Base-by-base conservation (phyloP, 1,284 basidiomycete species). In the Abortiporus biennis region DNA sequence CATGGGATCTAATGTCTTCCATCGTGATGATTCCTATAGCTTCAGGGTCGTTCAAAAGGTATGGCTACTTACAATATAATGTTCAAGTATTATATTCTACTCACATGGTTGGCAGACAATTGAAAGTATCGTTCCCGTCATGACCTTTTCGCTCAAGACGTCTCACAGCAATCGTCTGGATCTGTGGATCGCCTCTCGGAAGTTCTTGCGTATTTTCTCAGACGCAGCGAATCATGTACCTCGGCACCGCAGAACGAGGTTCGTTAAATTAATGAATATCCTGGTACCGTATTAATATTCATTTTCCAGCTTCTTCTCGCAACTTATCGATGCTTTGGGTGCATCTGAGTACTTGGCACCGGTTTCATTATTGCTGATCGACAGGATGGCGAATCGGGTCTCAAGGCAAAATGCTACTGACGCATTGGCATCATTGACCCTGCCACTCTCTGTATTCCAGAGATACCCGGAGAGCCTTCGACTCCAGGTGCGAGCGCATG, bases 1-100 rank as follows among this genome's bases (percentile, higher is more conserved):
- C 67, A 97, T 99, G 85, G 95, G 96, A 21, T 89, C 92, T 6
- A 92, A 92, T 46, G 85, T 98, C 17, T 86, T 99, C 67, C 93
- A 97, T 61, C 77, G 94, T 35, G 96, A 99, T 57, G 96, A 99
- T 59, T 80, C 87, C 0, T 95, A 94, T 65, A 95, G 89, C 58
- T 94, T 97, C 68, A 80, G 83, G 22, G 93, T 99, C 3, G 90
- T 99, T 9, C 92, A 97, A 59, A 90, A 88, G 74, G 90, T 89
- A 42, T 46, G 56, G 19, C 44, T 27, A 42, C 34, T 17, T 1
- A 24, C 9, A 38, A 17, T 25, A 23, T 34, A 24, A 25, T 4
- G 0, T 32, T 22, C 31, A 23, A 11, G 38, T 21, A 11, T n/a
- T 42, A 29, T 8, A 2, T 25, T n/a, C n/a, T 16, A 6, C 24